Evolutionary conservation across 2,329 filamentous ascomycete genomes (phyloP).

Genomic region (Drechslerella dactyloides): DNA sequence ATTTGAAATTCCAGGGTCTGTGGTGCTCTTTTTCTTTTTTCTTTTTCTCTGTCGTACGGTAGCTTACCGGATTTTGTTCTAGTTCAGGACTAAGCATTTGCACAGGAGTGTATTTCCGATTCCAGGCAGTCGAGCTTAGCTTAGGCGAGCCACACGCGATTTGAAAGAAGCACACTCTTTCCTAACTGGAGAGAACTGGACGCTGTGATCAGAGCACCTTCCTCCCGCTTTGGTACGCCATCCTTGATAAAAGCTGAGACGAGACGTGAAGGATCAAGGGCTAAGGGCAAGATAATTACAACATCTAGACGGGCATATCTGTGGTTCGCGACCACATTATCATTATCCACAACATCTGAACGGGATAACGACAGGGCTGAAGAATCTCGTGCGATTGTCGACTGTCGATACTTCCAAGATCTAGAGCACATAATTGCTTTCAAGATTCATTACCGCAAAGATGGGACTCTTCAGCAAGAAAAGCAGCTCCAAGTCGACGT

Average conservation of each 20-base stretch:
- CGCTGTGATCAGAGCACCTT: constrained; percentile 33
- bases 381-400: background rate
- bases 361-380: constrained; percentile 4
- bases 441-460: constrained; percentile 14
- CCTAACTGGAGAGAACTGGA: constrained; percentile 25
- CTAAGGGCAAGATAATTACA: constrained; percentile 11
- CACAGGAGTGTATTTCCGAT: constrained; percentile 16
- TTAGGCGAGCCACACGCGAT: constrained; percentile 21
- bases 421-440: background rate
- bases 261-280: constrained; percentile 15
- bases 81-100: constrained; percentile 25
- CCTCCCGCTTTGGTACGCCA: constrained; percentile 35
- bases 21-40: constrained; percentile 3
- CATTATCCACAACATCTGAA: background rate
- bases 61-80: constrained; percentile 23
- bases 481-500: constrained; percentile 59
- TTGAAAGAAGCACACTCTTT: constrained; percentile 17
- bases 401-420: background rate
- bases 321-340: background rate
- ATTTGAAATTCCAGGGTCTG: constrained; percentile 26
- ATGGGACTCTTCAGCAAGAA: constrained; percentile 65
- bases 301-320: constrained; percentile 10
- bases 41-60: constrained; percentile 17
- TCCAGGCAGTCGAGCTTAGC: constrained; percentile 26
- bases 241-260: constrained; percentile 25